phyloP scores from a whole-genome alignment of 1,139 yeast genomes.

The Pichia sp. region DNA sequence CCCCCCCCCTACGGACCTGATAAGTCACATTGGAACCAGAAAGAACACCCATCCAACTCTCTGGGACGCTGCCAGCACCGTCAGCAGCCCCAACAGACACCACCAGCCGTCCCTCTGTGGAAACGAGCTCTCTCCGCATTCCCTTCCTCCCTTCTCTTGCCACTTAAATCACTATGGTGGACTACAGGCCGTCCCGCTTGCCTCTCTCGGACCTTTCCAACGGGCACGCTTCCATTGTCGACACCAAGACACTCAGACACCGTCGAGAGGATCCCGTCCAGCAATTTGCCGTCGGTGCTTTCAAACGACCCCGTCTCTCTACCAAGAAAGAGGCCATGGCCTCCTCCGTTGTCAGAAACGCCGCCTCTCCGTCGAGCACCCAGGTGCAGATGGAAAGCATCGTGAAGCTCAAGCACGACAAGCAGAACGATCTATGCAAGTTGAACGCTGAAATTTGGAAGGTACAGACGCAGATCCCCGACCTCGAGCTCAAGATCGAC shows the following conservation, averaged over 20 bases:
- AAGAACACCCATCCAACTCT: too few relatives aligned
- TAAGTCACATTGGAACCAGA: background rate
- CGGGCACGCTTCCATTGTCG: background rate
- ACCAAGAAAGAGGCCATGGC: slow-evolving; percentile 4
- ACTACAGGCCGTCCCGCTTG: background rate
- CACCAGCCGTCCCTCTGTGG: too few relatives aligned
- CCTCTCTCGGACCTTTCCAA: slow-evolving; percentile 7
- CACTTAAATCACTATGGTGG: background rate
- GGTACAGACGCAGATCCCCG: slow-evolving; percentile 25
- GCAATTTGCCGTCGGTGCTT: background rate
- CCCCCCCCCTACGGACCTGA: background rate
- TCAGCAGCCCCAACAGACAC: too few relatives aligned
- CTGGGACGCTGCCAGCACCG: too few relatives aligned
- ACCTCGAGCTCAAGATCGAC: slow-evolving; percentile 25
- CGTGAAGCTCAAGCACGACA: slow-evolving; percentile 9
- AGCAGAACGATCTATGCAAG: slow-evolving; percentile 6
- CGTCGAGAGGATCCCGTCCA: background rate
- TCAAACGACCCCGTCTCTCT: slow-evolving; percentile 1
- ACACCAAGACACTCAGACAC: background rate
- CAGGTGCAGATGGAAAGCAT: slow-evolving; percentile 8
- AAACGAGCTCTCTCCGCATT: too few relatives aligned
- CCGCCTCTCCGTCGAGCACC: background rate
- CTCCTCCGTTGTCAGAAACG: slow-evolving; percentile 3
- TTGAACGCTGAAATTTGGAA: slow-evolving; percentile 23
- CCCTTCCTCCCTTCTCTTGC: too few relatives aligned